A percentile compares a stretch with the other conserved stretches of the same genome.
Conservation (phyloP, 2,329 filamentous ascomycete species). For the Dactylellina drechsleri region DNA sequence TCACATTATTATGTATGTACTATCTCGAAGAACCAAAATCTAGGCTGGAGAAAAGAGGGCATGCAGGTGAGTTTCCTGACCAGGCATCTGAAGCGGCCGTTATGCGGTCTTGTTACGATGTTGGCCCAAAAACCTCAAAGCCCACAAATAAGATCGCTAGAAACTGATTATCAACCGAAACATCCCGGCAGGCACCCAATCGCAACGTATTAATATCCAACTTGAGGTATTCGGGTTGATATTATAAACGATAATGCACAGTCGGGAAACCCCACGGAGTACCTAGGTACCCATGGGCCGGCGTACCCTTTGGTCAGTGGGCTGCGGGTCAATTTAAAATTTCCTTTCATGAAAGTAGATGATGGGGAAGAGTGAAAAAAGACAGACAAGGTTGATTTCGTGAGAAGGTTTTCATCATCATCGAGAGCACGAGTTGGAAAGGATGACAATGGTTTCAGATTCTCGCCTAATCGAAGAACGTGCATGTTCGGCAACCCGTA, state of each 20-base stretch:
- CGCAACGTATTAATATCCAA: constrained; percentile 23
- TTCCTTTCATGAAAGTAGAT: not conserved
- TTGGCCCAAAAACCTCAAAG: constrained; percentile 5
- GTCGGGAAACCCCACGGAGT: constrained; percentile 43
- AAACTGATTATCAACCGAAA: constrained; percentile 51
- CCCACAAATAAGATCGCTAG: constrained; percentile 43
- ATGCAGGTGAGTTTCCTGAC: constrained; percentile 5
- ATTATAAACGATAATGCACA: constrained; percentile 45
- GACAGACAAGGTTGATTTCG: constrained; percentile 42
- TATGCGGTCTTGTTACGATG: constrained; percentile 10
- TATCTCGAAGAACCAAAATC: not conserved
- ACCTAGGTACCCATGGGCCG: constrained; percentile 9
- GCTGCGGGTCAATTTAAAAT: not conserved
- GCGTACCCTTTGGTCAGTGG: constrained; percentile 36
- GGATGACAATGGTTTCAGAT: constrained; percentile 45
- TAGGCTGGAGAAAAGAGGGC: not conserved
- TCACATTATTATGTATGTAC: not conserved
- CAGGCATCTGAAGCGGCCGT: constrained; percentile 40
- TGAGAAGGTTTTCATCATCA: constrained; percentile 9
- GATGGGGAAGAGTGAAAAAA: constrained; percentile 25
- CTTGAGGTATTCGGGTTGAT: constrained; percentile 40
- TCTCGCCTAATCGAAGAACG: constrained; percentile 46
- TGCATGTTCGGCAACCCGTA: constrained; percentile 42
- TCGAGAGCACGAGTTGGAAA: constrained; percentile 35
- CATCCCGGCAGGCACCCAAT: constrained; percentile 37